Base-by-base conservation (phyloP, 768 basidiomycete species). In the Lactifluus pinguis region DNA sequence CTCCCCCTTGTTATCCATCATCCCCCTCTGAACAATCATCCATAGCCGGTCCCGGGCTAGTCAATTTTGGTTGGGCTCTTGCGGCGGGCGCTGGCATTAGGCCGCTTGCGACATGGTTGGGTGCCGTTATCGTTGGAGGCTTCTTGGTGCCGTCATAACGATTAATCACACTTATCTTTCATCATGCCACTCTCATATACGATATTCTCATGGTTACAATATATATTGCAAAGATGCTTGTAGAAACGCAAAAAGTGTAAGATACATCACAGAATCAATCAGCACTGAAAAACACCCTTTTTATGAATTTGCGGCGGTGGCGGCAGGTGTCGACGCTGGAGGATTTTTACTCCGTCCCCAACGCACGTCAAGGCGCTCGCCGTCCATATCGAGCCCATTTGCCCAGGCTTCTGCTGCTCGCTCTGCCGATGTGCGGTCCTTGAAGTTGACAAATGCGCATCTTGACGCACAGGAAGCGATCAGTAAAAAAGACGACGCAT, bases 401-500 rank as follows among this genome's bases (percentile, higher is more conserved):
- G 92, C 83, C 84, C 95, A 92, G 10, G 88, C 86, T 64, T 89
- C 83, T 0, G 95, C 95, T 0, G 91, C 93, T 15, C 77, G 76
- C 73, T 99, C 97, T 15, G 97, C 95, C n/a, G 82, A 77, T 6
- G 77, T 69, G 19, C 97, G 81, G 56, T 88, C 83, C 66, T 80
- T 85, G 76, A 98, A 98, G 72, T 98, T 98, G 55, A 97, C 81
- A 72, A 99, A 99, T 1, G 95, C 97, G 74, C 94, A 95, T 72
- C 90, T 47, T 90, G 15, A 19, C 55, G 19, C 19, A n/a, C 17
- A n/a, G n/a, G n/a, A 44, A 6, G 13, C 8, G 11, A n/a, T 53
- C 21, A 30, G 56, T 2, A 21, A 32, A 13, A 49, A 25, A 2
- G 13, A 34, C 4, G 17, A 34, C 6, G n/a, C 25, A 54, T 11